phyloP scores from a whole-genome alignment of 2,329 filamentous ascomycete species.

The Tolypocladium guangdongense region DNA sequence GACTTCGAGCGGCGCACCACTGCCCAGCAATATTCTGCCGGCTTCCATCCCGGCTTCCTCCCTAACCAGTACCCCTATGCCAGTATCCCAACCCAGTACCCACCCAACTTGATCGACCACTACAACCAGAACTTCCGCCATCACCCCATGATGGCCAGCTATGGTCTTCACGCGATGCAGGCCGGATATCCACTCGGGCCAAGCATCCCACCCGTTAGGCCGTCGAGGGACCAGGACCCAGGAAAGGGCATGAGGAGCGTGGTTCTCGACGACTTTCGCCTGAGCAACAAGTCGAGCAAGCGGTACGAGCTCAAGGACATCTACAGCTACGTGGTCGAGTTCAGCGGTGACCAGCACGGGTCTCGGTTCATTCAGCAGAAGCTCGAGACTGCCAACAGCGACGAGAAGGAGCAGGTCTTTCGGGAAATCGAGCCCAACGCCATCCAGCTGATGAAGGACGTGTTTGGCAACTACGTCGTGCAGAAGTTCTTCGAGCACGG shows the following conservation, averaged over 20 bases:
- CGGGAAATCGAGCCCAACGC: conserved; percentile 75
- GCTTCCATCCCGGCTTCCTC: conserved; percentile 20
- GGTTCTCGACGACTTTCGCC: conserved; percentile 70
- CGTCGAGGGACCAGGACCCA: conserved; percentile 45
- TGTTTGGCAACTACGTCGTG: conserved; percentile 97
- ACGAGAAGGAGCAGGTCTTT: conserved; percentile 89
- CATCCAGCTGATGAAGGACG: conserved; percentile 84
- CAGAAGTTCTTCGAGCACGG: conserved; percentile 97
- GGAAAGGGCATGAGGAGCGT: conserved; percentile 55
- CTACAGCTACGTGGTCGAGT: conserved; percentile 79
- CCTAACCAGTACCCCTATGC: conserved; percentile 16
- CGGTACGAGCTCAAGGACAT: conserved; percentile 84
- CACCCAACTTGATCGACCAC: conserved; percentile 22
- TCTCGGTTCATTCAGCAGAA: conserved; percentile 94
- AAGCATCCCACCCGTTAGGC: conserved; percentile 18
- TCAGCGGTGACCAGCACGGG: conserved; percentile 90
- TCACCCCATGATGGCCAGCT: conserved; percentile 24
- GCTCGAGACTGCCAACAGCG: conserved; percentile 83
- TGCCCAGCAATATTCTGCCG: conserved; percentile 18
- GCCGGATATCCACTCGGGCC: conserved; percentile 16
- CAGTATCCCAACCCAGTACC: conserved; percentile 23
- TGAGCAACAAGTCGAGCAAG: conserved; percentile 58
- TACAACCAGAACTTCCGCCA: conserved; percentile 24
- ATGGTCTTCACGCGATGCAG: conserved; percentile 22
- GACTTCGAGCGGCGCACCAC: conserved; percentile 28